These are phyloP conservation scores for Scheffersomyces titani DNA, from an alignment of 1,139 yeast genomes.

Conservation along the genomic window DNA sequence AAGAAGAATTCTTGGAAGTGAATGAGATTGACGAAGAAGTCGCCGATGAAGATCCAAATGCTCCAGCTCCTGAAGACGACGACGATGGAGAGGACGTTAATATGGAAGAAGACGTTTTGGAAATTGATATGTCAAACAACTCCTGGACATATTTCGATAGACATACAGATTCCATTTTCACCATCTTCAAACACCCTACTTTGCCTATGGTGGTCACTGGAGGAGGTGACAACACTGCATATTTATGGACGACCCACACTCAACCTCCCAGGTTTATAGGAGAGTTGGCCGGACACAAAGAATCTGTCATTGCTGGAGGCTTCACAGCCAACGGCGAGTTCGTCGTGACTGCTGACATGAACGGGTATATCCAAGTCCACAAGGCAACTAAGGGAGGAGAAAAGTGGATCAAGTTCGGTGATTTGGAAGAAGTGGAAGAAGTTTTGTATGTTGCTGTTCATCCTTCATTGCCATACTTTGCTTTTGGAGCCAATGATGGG, in stretches of 20 bases:
- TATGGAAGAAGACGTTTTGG: constrained; percentile 26
- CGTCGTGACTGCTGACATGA: constrained; percentile 91
- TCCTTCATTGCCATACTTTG: constrained; percentile 71
- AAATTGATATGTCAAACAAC: constrained; percentile 79
- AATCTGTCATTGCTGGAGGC: constrained; percentile 81
- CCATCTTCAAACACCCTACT: constrained; percentile 75
- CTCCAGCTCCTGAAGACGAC: constrained; percentile 39
- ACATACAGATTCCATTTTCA: constrained; percentile 82
- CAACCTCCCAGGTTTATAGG: constrained; percentile 80
- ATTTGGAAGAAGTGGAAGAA: constrained; percentile 84
- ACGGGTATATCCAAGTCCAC: constrained; percentile 78
- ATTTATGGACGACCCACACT: constrained; percentile 87
- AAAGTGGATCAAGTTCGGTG: constrained; percentile 71
- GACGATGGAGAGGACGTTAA: constrained; percentile 34
- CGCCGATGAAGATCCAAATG: constrained; percentile 36
- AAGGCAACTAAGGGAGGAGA: constrained; percentile 74
- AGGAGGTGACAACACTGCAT: constrained; percentile 91
- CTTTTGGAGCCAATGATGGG: constrained; percentile 94
- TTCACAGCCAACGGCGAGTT: constrained; percentile 82
- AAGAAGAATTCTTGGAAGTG: constrained; percentile 54
- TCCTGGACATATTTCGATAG: constrained; percentile 86
- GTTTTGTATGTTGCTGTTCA: constrained; percentile 74
- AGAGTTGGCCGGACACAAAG: constrained; percentile 76
- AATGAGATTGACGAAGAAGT: constrained; percentile 67
- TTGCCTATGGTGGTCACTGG: constrained; percentile 77